A percentile compares a stretch with the other conserved stretches of the same genome.
Conservation (phyloP, 2,329 filamentous ascomycete species). For the Ilyonectria destructans region DNA sequence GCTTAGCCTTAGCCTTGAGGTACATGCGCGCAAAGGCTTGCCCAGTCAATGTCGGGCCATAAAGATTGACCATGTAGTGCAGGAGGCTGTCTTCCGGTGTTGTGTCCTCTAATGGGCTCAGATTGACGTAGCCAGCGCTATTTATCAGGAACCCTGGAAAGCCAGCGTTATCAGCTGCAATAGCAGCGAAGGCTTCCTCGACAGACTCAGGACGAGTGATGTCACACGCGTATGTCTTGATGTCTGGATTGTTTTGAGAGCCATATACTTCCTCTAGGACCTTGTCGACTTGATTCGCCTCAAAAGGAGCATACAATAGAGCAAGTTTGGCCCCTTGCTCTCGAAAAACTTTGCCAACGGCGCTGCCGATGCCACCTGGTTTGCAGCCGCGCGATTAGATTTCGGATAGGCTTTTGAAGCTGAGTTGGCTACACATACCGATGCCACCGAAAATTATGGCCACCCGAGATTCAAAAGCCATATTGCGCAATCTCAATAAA, state of each 20-base stretch:
- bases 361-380: constrained; percentile 17
- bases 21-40: constrained; percentile 21
- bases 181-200: constrained; percentile 16
- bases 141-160: constrained; percentile 19
- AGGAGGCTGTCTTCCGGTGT: constrained; percentile 14
- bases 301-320: constrained; percentile 20
- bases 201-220: constrained; percentile 12
- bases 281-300: constrained; percentile 1
- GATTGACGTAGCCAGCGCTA: constrained; percentile 21
- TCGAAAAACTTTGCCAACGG: constrained; percentile 4
- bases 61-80: constrained; percentile 25
- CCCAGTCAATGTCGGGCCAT: constrained; percentile 18
- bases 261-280: constrained; percentile 19
- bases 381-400: neutral
- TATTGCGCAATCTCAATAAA: neutral
- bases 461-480: constrained; percentile 19
- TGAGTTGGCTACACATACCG: neutral
- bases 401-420: neutral
- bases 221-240: constrained; percentile 19
- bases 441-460: constrained; percentile 20
- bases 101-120: constrained; percentile 13
- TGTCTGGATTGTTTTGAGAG: neutral
- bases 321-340: constrained; percentile 20
- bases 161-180: constrained; percentile 14
- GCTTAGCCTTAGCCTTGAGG: constrained; percentile 1